These are phyloP conservation scores for Noccaea bulbosa DNA, from an alignment of 345 rosid genomes.

Conservation along the genomic window DNA sequence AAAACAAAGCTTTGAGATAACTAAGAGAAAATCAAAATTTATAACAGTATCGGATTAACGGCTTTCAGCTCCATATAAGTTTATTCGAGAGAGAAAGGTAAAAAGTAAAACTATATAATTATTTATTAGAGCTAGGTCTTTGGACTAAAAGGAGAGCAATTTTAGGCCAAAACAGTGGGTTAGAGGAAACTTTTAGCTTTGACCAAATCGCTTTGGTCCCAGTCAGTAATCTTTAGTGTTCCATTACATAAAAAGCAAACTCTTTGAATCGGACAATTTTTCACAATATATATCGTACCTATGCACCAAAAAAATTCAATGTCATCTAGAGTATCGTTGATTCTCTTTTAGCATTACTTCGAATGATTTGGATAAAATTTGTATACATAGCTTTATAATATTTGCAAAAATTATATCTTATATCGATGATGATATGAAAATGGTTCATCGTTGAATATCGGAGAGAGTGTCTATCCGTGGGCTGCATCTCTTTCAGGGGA, in stretches of 20 bases:
- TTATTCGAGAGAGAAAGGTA: conserved; percentile 10
- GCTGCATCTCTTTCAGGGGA: too few relatives aligned
- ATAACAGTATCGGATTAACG: background rate
- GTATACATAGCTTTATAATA: background rate
- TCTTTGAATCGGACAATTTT: conserved; percentile 15
- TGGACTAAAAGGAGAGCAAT: conserved; percentile 36
- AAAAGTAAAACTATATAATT: background rate
- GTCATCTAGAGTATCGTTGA: background rate
- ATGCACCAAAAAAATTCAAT: background rate
- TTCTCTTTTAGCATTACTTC: background rate
- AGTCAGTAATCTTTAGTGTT: conserved; percentile 30
- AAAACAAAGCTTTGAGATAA: background rate
- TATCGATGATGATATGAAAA: conserved; percentile 18
- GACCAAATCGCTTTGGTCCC: conserved; percentile 38
- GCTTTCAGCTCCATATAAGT: background rate
- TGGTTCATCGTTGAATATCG: conserved; percentile 2
- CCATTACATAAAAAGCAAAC: conserved; percentile 30
- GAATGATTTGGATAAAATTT: background rate
- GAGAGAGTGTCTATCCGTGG: too few relatives aligned
- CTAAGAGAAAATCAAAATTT: background rate
- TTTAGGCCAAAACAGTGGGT: conserved; percentile 38
- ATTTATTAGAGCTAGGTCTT: background rate
- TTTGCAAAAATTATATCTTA: background rate
- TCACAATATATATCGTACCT: background rate
- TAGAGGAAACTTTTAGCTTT: conserved; percentile 28